Conservation (phyloP, 2,329 filamentous ascomycete genomes). For the Botrytis cinerea region DNA sequence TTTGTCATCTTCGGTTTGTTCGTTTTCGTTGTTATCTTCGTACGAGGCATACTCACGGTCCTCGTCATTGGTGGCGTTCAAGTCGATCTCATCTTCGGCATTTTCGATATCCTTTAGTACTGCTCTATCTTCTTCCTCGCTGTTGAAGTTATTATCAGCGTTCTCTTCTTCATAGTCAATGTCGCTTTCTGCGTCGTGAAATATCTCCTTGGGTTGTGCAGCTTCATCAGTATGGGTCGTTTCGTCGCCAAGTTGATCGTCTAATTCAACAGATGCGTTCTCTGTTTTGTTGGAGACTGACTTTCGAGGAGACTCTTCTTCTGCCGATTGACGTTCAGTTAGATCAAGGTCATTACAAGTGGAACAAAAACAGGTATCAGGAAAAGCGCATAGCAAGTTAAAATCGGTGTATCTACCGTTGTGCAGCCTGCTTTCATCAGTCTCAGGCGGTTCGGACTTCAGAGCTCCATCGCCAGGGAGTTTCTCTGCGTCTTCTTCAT, state of each 20-base stretch:
- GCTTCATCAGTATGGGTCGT: background rate
- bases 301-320: conserved; percentile 34
- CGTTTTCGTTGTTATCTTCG: conserved; percentile 43
- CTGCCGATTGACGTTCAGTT: conserved; percentile 32
- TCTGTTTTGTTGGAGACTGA: conserved; percentile 29
- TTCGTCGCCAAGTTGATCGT: background rate
- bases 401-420: conserved; percentile 37
- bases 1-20: conserved; percentile 31
- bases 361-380: conserved; percentile 36
- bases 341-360: conserved; percentile 34
- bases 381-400: conserved; percentile 35
- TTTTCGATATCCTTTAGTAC: background rate
- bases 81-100: conserved; percentile 2
- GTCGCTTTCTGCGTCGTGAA: conserved; percentile 33
- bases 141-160: background rate
- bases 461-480: conserved; percentile 22
- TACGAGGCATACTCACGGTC: conserved; percentile 17
- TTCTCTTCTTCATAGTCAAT: conserved; percentile 26
- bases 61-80: conserved; percentile 15
- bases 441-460: conserved; percentile 1
- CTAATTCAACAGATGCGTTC: conserved; percentile 3
- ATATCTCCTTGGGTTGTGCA: conserved; percentile 1
- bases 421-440: conserved; percentile 28
- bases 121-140: background rate
- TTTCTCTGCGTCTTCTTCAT: conserved; percentile 43